Evolutionary conservation across 2,329 filamentous ascomycete species (phyloP).

Genomic region (Beauveria sp.): DNA sequence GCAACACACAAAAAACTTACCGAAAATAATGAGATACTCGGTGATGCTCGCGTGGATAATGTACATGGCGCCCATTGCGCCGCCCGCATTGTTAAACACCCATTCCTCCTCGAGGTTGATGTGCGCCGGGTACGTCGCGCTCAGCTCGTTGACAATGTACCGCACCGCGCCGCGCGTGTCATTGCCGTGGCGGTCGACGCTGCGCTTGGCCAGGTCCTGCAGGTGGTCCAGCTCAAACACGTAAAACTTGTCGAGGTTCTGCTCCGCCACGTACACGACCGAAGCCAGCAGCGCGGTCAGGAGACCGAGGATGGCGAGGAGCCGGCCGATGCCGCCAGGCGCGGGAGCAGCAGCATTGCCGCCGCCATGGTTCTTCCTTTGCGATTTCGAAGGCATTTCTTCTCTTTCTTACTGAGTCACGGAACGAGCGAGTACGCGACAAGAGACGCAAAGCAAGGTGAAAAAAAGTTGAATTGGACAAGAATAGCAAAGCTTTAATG

Average conservation of each 20-base stretch:
- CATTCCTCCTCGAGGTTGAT: slow-evolving; percentile 71
- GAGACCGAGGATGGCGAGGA: slow-evolving; percentile 43
- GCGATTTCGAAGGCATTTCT: slow-evolving; percentile 10
- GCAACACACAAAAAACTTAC: slow-evolving; percentile 20
- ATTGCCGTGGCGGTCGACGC: slow-evolving; percentile 63
- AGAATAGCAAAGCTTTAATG: neutral
- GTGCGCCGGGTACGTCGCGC: slow-evolving; percentile 40
- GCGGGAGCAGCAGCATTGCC: neutral
- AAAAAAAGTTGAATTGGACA: neutral
- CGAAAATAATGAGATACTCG: slow-evolving; percentile 86
- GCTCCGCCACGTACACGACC: slow-evolving; percentile 48
- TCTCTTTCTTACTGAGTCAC: neutral
- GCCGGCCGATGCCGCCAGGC: slow-evolving; percentile 22
- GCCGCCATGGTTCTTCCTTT: slow-evolving; percentile 5
- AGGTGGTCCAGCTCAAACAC: slow-evolving; percentile 65
- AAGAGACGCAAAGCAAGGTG: neutral
- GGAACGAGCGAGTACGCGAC: neutral
- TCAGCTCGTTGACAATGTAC: slow-evolving; percentile 63
- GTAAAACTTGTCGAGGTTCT: slow-evolving; percentile 59
- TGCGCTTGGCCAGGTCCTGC: slow-evolving; percentile 58
- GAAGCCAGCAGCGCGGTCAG: slow-evolving; percentile 47
- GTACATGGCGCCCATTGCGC: slow-evolving; percentile 88
- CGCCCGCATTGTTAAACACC: slow-evolving; percentile 88
- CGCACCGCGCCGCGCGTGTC: slow-evolving; percentile 62
- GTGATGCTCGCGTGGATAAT: slow-evolving; percentile 85